Percentiles rank a stretch among this genome's conserved stretches.
These are phyloP conservation scores for Penicillium simplicissimum DNA, from an alignment of 495 filamentous ascomycete species.

Conservation along the genomic window DNA sequence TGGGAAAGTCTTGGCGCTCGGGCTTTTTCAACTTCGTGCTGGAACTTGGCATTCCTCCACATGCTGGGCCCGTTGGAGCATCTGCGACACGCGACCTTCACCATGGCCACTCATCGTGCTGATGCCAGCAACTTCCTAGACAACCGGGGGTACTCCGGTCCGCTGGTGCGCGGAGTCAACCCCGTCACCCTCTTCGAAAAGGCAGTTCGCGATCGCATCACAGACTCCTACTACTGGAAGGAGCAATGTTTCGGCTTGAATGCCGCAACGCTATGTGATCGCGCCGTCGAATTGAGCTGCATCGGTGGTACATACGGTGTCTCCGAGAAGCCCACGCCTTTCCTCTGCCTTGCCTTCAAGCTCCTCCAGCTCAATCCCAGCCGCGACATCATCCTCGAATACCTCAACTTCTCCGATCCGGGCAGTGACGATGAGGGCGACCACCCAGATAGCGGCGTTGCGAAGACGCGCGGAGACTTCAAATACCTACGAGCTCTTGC, in stretches of 20 bases:
- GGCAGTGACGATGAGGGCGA: conserved; percentile 37
- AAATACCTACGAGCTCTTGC: conserved; percentile 90
- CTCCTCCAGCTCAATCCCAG: conserved; percentile 82
- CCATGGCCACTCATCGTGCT: conserved; percentile 59
- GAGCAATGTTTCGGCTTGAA: conserved; percentile 97
- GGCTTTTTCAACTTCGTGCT: conserved; percentile 17
- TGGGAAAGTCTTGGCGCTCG: conserved; percentile 25
- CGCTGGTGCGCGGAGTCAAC: conserved; percentile 75
- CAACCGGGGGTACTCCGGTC: conserved; percentile 72
- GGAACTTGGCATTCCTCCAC: background rate
- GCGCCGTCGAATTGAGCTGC: conserved; percentile 77
- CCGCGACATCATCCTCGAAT: conserved; percentile 76
- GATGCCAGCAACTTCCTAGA: conserved; percentile 77
- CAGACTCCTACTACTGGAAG: conserved; percentile 95
- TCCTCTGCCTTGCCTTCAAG: conserved; percentile 95
- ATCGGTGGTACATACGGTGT: conserved; percentile 86
- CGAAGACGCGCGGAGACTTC: conserved; percentile 66
- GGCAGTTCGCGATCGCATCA: conserved; percentile 89
- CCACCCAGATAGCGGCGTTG: conserved; percentile 28
- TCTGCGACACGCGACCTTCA: conserved; percentile 10
- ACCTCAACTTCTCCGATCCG: conserved; percentile 62
- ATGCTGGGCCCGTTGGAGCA: background rate
- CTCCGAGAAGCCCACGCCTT: conserved; percentile 82
- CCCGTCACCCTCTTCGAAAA: conserved; percentile 89
- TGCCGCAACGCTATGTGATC: conserved; percentile 84